Conservation (phyloP, 2,329 filamentous ascomycete genomes). For the Fusarium miscanthi region DNA sequence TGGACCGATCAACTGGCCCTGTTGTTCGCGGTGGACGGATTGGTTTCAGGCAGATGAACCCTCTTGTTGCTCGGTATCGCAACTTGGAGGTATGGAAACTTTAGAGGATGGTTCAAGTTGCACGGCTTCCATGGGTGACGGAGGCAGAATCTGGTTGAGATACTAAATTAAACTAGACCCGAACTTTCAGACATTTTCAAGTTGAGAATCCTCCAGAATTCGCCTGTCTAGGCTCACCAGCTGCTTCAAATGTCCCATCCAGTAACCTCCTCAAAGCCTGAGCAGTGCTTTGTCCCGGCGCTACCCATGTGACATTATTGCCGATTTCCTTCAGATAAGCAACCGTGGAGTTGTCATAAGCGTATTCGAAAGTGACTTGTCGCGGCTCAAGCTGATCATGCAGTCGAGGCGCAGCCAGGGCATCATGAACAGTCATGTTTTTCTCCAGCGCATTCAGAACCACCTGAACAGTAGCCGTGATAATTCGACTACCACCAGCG, state of each 20-base stretch:
- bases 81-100: conserved; percentile 41
- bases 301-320: conserved; percentile 80
- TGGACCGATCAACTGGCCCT: conserved; percentile 31
- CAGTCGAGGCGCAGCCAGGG: conserved; percentile 75
- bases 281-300: conserved; percentile 73
- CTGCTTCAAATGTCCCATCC: conserved; percentile 80
- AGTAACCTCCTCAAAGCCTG: conserved; percentile 75
- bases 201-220: conserved; percentile 74
- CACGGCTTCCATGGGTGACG: too few relatives aligned
- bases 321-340: conserved; percentile 73
- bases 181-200: neutral
- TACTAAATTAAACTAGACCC: too few relatives aligned
- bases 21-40: conserved; percentile 35
- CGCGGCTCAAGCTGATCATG: conserved; percentile 87
- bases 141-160: too few relatives aligned
- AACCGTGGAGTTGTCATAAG: conserved; percentile 76
- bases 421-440: conserved; percentile 67
- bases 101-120: neutral
- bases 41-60: conserved; percentile 40
- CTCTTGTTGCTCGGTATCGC: conserved; percentile 37
- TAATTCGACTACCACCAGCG: conserved; percentile 86
- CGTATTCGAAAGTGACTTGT: conserved; percentile 74
- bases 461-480: conserved; percentile 83
- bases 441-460: conserved; percentile 80
- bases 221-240: conserved; percentile 81